Evolutionary conservation across 2,329 filamentous ascomycete species (phyloP).

Genomic region (Apiospora phragmitis): DNA sequence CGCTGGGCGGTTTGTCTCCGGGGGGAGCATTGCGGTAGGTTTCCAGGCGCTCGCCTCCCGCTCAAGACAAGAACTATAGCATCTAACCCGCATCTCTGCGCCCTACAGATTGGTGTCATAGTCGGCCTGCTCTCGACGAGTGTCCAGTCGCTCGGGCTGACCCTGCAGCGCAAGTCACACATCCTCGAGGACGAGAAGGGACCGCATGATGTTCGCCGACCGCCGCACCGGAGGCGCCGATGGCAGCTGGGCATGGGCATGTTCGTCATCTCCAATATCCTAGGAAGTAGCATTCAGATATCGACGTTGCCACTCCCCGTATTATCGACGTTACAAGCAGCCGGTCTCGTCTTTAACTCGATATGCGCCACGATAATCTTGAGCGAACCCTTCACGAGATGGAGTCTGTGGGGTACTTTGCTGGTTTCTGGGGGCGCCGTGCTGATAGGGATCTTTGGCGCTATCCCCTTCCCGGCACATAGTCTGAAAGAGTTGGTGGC

Average conservation of each 20-base stretch:
- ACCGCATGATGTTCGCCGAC: constrained; percentile 73
- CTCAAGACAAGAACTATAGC: neutral
- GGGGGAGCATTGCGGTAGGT: constrained; percentile 74
- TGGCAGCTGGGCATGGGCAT: constrained; percentile 98
- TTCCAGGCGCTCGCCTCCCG: neutral
- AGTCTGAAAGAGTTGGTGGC: constrained; percentile 77
- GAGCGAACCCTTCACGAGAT: constrained; percentile 89
- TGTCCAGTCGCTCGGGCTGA: constrained; percentile 91
- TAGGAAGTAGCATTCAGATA: constrained; percentile 96
- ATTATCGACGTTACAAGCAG: constrained; percentile 91
- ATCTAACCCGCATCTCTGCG: constrained; percentile 22
- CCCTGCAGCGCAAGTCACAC: constrained; percentile 96
- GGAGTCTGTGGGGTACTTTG: constrained; percentile 87
- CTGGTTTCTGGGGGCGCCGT: constrained; percentile 88
- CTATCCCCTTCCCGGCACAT: constrained; percentile 90
- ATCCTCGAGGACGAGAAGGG: constrained; percentile 95
- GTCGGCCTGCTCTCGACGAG: constrained; percentile 93
- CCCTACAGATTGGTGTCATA: constrained; percentile 77
- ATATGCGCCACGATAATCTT: constrained; percentile 94
- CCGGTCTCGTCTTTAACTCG: constrained; percentile 96
- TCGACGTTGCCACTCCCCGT: constrained; percentile 93
- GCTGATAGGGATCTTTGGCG: constrained; percentile 90
- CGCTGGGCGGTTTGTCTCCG: constrained; percentile 74
- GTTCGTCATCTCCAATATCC: constrained; percentile 91
- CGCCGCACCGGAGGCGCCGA: constrained; percentile 84